Evolutionary conservation across 2,329 filamentous ascomycete species (phyloP).

Genomic region (Talaromyces piceae): DNA sequence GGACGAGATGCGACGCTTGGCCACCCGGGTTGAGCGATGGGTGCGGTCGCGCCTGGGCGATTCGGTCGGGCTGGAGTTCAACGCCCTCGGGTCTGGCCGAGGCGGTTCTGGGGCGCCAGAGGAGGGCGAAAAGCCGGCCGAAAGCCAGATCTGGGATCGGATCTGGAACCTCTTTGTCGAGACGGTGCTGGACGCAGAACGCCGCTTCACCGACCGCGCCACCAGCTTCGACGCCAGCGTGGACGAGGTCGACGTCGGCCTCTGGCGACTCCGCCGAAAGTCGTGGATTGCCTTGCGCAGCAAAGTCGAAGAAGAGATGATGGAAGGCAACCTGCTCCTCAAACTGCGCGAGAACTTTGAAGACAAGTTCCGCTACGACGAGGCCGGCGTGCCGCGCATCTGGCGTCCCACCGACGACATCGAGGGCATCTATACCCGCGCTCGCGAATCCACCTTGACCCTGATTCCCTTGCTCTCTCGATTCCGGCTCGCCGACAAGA

Average conservation of each 20-base stretch:
- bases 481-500: conserved; percentile 71
- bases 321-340: conserved; percentile 91
- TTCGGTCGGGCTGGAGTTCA: conserved; percentile 87
- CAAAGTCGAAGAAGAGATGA: conserved; percentile 93
- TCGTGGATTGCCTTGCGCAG: conserved; percentile 86
- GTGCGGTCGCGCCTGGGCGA: conserved; percentile 82
- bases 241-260: conserved; percentile 83
- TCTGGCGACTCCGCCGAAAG: conserved; percentile 89
- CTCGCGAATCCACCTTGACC: conserved; percentile 82
- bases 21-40: conserved; percentile 87
- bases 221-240: conserved; percentile 88
- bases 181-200: conserved; percentile 78
- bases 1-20: conserved; percentile 91
- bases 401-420: conserved; percentile 97
- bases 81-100: conserved; percentile 83
- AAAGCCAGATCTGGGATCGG: conserved; percentile 91
- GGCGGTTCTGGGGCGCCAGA: conserved; percentile 76
- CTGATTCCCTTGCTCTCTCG: conserved; percentile 82
- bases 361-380: conserved; percentile 98
- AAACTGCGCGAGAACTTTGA: conserved; percentile 98
- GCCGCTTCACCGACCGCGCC: conserved; percentile 76
- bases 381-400: conserved; percentile 86
- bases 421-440: conserved; percentile 86
- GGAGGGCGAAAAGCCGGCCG: conserved; percentile 63
- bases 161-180: conserved; percentile 82